phyloP scores from a whole-genome alignment of 2,329 filamentous ascomycete genomes.

The Trichoderma guizhouense region DNA sequence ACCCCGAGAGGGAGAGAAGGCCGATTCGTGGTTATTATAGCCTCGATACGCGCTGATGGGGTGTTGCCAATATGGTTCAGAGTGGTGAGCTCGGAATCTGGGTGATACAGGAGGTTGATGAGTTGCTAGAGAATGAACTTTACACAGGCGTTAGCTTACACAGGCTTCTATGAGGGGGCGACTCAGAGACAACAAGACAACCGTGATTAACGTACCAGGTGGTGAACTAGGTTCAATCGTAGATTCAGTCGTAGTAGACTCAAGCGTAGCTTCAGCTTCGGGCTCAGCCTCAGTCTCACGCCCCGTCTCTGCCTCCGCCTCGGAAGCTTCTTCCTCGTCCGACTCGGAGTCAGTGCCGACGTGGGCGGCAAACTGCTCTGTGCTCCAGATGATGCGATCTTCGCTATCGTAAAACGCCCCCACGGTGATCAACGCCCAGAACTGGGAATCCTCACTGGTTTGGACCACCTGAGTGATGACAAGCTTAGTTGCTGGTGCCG shows the following conservation, averaged over 20 bases:
- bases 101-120: not conserved
- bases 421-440: slow-evolving; percentile 47
- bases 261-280: not conserved
- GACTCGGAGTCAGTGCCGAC: slow-evolving; percentile 27
- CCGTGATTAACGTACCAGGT: not conserved
- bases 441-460: slow-evolving; percentile 30
- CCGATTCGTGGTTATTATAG: not conserved
- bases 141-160: not conserved
- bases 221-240: slow-evolving; percentile 5
- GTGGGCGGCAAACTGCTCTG: slow-evolving; percentile 40
- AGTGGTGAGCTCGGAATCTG: not conserved
- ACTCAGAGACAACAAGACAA: not conserved
- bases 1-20: not conserved
- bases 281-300: slow-evolving; percentile 17
- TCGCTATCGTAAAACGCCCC: slow-evolving; percentile 46
- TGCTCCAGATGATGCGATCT: slow-evolving; percentile 44
- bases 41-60: not conserved
- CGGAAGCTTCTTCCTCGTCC: slow-evolving; percentile 23
- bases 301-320: slow-evolving; percentile 5
- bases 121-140: not conserved
- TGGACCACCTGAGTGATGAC: slow-evolving; percentile 43
- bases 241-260: not conserved
- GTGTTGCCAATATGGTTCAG: not conserved
- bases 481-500: slow-evolving; percentile 44
- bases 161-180: not conserved